Evolutionary conservation across 2,329 filamentous ascomycete species (phyloP).

Genomic region (Ophiosphaerella herpotricha): DNA sequence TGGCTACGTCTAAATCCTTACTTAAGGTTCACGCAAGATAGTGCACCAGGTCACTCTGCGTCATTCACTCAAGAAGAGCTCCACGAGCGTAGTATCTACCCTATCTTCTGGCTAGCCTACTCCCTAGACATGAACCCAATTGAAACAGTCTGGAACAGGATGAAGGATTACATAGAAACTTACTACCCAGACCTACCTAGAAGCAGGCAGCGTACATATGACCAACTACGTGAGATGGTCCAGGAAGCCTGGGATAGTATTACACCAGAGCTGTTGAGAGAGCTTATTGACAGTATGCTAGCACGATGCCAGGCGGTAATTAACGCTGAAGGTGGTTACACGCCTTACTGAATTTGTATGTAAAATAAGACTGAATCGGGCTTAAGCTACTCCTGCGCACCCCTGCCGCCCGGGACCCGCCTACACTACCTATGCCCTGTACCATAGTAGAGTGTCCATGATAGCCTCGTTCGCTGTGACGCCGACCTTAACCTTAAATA

Average conservation of each 20-base stretch:
- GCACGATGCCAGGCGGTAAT: background rate
- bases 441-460: background rate
- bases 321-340: background rate
- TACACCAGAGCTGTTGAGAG: background rate
- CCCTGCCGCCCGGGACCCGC: background rate
- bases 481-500: too few species aligned
- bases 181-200: background rate
- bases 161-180: background rate
- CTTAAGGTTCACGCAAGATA: constrained; percentile 1
- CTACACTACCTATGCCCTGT: background rate
- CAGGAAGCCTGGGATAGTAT: background rate
- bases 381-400: too few species aligned
- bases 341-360: background rate
- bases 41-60: background rate
- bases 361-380: too few species aligned
- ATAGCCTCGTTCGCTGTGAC: too few species aligned
- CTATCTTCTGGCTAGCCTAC: background rate
- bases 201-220: background rate
- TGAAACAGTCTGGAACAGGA: background rate
- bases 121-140: background rate
- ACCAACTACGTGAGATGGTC: background rate
- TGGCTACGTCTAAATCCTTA: background rate
- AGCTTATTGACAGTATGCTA: background rate
- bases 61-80: background rate
- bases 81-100: background rate